Evolutionary conservation across 495 filamentous ascomycete genomes (phyloP), one percentile per base, ranked within the genome.

Genomic region (Melanomma pulvis-pyrius): DNA sequence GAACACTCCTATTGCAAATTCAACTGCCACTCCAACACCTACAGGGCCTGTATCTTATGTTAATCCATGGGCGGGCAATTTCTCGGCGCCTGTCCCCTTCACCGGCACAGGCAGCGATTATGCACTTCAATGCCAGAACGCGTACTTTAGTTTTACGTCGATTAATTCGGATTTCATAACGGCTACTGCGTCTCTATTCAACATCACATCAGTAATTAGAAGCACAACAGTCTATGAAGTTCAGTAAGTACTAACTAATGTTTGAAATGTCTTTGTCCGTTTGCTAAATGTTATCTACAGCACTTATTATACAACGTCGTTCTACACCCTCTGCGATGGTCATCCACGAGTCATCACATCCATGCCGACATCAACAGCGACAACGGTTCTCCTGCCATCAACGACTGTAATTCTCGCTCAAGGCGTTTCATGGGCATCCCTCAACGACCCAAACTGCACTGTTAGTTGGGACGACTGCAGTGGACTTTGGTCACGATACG

Each of bases 321-420:
- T 41, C 41, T 66, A 66, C 55, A 66, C 63, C 9, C 55, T 66
- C 24, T 66, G 63, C 24, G 63, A 66, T 59, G 63, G 63, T 30
- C 63, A 66, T 24, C 63, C 63, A 22, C 54, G 63, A 28, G 46
- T 66, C 25, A 66, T 66, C 52, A 44, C 63, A 15, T 66, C 63
- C 12, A 26, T 44, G 26, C 63, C 63, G 1, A 66, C 63, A 8
- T 54, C 63, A 46, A 66, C 56, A 28, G 52, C 54, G 11, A 66
- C 63, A 5, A 66, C 63, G 6, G 24, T 36, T 11, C 55, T 66
- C 6, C 63, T 25, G 8, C 54, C 63, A 2, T 66, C 63, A 2
- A 59, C 63, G 13, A 66, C 63, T 25, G 32, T 58, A 12, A 52
- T 59, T 6, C 55, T 66, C 26, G 63, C 34, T 9, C 25, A 59